Base-by-base conservation (phyloP, 495 filamentous ascomycete species). In the Lindgomyces ingoldianus region DNA sequence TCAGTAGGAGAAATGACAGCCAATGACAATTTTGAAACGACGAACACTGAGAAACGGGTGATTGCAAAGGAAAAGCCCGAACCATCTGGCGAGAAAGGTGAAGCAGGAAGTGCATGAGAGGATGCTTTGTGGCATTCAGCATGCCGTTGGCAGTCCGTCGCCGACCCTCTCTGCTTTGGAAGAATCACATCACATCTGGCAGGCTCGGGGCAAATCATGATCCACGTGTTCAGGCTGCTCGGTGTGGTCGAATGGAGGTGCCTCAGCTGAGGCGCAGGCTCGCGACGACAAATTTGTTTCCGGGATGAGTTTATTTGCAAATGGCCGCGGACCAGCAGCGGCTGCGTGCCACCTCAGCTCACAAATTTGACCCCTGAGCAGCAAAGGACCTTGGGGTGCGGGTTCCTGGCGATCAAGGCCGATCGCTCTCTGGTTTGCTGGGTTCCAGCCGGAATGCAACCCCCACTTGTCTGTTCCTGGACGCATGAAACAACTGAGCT, bases 401-500 rank as follows among this genome's bases (percentile, higher is more conserved):
- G 27, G 62, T 65, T 25, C 62, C 62, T 65, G 62, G 53, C 46
- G 56, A 65, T 60, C 55, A 3, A 44, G 9, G 39, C 27, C 16
- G 11, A 30, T 45, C 56, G 22, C 21, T 3, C 1, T 42, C 33
- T 60, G 33, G 41, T 60, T 65, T n/a, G 62, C 62, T 49, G 55
- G 21, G 62, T 33, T 30, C 22, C 18, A 6, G 11, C 6, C 54
- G 27, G 48, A n/a, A 22, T 6, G 19, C 62, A 25, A 51, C 60
- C 8, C 2, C 50, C 26, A 25, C 41, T 41, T 58, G 47, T 29
- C 56, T 19, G 18, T 18, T 65, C 44, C 2, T 19, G 56, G 54
- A 4, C 14, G 47, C 14, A 21, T 60, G 62, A 65, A 65, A 65
- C 62, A 60, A 19, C 19, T 21, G 50, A 56, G 60, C 60, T 48